Evolutionary conservation across 2,329 filamentous ascomycete species (phyloP).

Genomic region (Trichophyton schoenleinii): DNA sequence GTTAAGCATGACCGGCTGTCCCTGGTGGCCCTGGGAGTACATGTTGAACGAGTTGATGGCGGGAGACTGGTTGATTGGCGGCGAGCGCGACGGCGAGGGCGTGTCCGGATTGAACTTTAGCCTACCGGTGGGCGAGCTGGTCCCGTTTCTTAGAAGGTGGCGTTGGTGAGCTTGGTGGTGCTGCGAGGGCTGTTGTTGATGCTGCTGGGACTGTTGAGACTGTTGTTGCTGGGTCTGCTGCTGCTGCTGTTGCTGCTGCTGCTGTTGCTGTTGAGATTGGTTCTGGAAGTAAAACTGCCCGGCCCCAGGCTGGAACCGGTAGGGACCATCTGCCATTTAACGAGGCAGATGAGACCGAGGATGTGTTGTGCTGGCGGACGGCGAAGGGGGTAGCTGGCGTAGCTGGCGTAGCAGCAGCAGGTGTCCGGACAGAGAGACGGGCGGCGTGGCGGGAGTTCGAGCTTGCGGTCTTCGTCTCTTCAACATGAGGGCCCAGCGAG

Average conservation of each 20-base stretch:
- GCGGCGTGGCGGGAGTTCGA: slow-evolving; percentile 24
- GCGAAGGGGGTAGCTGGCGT: neutral
- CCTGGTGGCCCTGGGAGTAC: slow-evolving; percentile 37
- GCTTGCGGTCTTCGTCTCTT: slow-evolving; percentile 38
- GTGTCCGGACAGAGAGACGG: slow-evolving; percentile 15
- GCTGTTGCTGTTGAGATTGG: slow-evolving; percentile 28
- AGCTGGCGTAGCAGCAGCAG: neutral
- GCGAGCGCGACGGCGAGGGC: slow-evolving; percentile 38
- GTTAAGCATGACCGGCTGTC: slow-evolving; percentile 41
- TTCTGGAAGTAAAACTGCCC: slow-evolving; percentile 38
- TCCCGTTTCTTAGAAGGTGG: slow-evolving; percentile 34
- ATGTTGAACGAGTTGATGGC: slow-evolving; percentile 34
- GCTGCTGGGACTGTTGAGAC: slow-evolving; percentile 15
- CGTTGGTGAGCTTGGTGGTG: slow-evolving; percentile 34
- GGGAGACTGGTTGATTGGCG: slow-evolving; percentile 31
- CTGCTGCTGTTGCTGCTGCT: slow-evolving; percentile 33
- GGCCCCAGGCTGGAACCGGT: slow-evolving; percentile 43
- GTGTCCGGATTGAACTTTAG: slow-evolving; percentile 36
- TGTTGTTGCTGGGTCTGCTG: slow-evolving; percentile 24
- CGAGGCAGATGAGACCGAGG: slow-evolving; percentile 36
- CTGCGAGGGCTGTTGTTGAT: slow-evolving; percentile 7
- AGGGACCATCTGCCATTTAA: slow-evolving; percentile 45
- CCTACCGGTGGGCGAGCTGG: slow-evolving; percentile 34
- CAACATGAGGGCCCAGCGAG: slow-evolving; percentile 33
- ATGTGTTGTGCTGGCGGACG: slow-evolving; percentile 19